Evolutionary conservation across 2,329 filamentous ascomycete species (phyloP), one percentile per base, ranked within the genome.

Genomic region (Alternaria triticimaculans): DNA sequence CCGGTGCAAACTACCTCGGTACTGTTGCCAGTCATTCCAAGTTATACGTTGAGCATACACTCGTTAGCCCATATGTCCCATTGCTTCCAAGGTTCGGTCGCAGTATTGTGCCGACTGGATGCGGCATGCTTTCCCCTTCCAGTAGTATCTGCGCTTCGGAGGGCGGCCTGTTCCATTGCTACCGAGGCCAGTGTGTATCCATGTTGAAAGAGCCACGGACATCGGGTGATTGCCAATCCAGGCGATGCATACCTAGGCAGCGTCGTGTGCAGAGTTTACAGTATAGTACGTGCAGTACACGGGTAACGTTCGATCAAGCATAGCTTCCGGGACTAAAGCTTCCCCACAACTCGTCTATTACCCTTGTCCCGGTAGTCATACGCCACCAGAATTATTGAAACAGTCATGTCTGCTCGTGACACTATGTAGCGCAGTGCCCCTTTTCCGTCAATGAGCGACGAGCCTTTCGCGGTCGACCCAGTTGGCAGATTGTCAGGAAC

Each of bases 261-360:
- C 21, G 49, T 55, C 54, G 49, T 51, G 61, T 63, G 44, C 55
- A 50, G 46, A 28, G 21, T 51, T 61, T 63, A 28, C 55, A 50
- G 45, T 23, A 18, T 43, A 21, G 20, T 48, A 44, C 57, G 63
- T 60, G 66, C 62, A 56, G 56, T 53, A 37, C 49, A 46, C 57
- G 60, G 54, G 18, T 55, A 33, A 50, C 58, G n/a, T 58, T 62
- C 48, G 55, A 70, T 65, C 14, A 59, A 65, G 59, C 46, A 64
- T 55, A 43, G 62, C 44, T 51, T 51, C 59, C 62, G 63, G 46
- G 54, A 57, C 56, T 62, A 58, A 55, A 28, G 26, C 55, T 51
- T 65, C 63, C 63, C 71, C 71, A 60, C 65, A 72, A 67, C 62
- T 62, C 49, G 48, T 62, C 46, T 53, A 28, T 28, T 46, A 65